phyloP scores from a whole-genome alignment of 441 rosid species.

The Croton laevigatus region DNA sequence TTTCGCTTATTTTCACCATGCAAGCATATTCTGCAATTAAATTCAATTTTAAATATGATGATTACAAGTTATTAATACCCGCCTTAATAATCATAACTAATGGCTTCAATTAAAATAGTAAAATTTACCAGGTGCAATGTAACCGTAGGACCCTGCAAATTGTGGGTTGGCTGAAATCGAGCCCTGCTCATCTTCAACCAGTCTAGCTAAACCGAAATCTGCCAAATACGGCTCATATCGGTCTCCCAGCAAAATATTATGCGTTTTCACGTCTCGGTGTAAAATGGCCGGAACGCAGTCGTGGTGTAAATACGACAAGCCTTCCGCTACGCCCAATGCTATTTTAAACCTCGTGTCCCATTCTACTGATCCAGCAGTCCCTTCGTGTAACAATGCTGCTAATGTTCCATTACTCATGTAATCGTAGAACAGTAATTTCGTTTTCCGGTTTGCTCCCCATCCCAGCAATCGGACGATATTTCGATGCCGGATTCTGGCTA shows the following conservation, averaged over 20 bases:
- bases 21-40: constrained; percentile 57
- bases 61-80: too few relatives aligned
- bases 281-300: constrained; percentile 82
- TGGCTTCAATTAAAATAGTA: neutral
- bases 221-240: constrained; percentile 67
- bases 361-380: constrained; percentile 31
- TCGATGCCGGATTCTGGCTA: constrained; percentile 78
- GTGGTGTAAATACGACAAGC: constrained; percentile 79
- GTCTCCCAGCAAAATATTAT: constrained; percentile 72
- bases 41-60: neutral
- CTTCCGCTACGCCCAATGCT: constrained; percentile 76
- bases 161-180: constrained; percentile 51
- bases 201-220: constrained; percentile 82
- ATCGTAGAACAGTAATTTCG: constrained; percentile 67
- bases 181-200: constrained; percentile 50
- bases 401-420: constrained; percentile 67
- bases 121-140: constrained; percentile 84
- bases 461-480: constrained; percentile 80
- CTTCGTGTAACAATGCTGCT: constrained; percentile 56
- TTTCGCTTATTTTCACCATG: constrained; percentile 50
- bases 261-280: constrained; percentile 84
- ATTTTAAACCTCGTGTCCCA: constrained; percentile 77
- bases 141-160: constrained; percentile 86
- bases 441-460: constrained; percentile 71
- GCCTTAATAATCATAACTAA: too few relatives aligned